Evolutionary conservation across 352 stramenopile genomes (phyloP).

Genomic region (Pythium rhizo-oryzae): DNA sequence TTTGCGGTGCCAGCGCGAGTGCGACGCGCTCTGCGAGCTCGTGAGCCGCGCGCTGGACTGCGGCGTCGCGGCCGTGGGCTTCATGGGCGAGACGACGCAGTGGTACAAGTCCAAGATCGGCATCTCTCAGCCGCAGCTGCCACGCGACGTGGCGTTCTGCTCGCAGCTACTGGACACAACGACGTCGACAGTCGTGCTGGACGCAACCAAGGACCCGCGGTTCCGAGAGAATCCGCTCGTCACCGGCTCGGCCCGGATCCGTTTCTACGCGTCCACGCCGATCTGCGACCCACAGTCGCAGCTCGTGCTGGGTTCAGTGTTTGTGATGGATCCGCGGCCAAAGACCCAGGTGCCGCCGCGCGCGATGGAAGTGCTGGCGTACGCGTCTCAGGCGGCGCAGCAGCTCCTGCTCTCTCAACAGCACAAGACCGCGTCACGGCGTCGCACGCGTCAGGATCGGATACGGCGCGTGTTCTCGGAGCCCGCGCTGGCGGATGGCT

Average conservation of each 20-base stretch:
- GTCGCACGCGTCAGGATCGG: conserved; percentile 9
- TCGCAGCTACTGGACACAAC: conserved; percentile 48
- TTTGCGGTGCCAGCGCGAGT: conserved; percentile 52
- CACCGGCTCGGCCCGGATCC: conserved; percentile 84
- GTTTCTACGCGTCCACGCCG: conserved; percentile 91
- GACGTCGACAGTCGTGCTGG: conserved; percentile 73
- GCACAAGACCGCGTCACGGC: not conserved
- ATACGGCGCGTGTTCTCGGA: conserved; percentile 34
- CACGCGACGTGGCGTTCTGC: conserved; percentile 70
- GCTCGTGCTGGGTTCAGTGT: conserved; percentile 75
- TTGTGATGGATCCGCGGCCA: conserved; percentile 72
- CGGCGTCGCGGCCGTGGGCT: conserved; percentile 64
- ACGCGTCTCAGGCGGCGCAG: conserved; percentile 57
- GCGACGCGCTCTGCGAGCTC: conserved; percentile 74
- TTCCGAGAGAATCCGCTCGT: conserved; percentile 90
- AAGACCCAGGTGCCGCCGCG: conserved; percentile 52
- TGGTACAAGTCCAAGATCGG: conserved; percentile 80
- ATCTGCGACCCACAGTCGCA: conserved; percentile 61
- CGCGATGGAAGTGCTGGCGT: conserved; percentile 68
- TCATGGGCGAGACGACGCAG: conserved; percentile 61
- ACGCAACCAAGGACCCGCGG: conserved; percentile 80
- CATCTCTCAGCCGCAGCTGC: conserved; percentile 62
- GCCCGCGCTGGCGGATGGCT: conserved; percentile 36
- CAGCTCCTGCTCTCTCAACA: conserved; percentile 31
- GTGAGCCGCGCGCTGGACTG: conserved; percentile 61